Percentiles rank a stretch among this genome's conserved stretches.
Evolutionary conservation across 176 grass and related monocot species (phyloP).

Genomic region (Aegilops tauschii): DNA sequence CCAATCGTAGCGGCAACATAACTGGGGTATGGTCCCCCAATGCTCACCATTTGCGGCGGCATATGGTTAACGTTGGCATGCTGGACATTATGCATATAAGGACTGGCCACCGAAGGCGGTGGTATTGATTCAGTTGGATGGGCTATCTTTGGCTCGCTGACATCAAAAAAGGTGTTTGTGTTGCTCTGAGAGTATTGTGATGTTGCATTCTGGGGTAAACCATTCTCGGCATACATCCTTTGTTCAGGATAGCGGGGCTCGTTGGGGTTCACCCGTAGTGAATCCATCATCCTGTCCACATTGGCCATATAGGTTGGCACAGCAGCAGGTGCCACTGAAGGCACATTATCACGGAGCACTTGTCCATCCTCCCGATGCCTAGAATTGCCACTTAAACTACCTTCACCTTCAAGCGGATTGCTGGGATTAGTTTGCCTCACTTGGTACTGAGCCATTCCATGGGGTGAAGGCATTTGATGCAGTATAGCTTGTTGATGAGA

Average conservation of each 20-base stretch:
- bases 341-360: slow-evolving; percentile 19
- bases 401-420: slow-evolving; percentile 46
- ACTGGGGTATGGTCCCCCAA: slow-evolving; percentile 52
- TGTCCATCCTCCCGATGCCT: slow-evolving; percentile 47
- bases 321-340: slow-evolving; percentile 31
- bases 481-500: slow-evolving; percentile 28
- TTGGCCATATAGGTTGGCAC: slow-evolving; percentile 46
- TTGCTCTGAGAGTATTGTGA: slow-evolving; percentile 42
- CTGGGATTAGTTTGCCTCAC: slow-evolving; percentile 32
- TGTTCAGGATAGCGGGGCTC: slow-evolving; percentile 44
- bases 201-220: slow-evolving; percentile 43
- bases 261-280: slow-evolving; percentile 29
- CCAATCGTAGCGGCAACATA: slow-evolving; percentile 50
- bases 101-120: slow-evolving; percentile 41
- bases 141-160: slow-evolving; percentile 50
- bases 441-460: slow-evolving; percentile 34
- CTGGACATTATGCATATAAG: slow-evolving; percentile 67
- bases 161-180: slow-evolving; percentile 46
- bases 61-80: slow-evolving; percentile 47
- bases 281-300: slow-evolving; percentile 66
- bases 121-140: slow-evolving; percentile 42
- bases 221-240: slow-evolving; percentile 40
- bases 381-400: slow-evolving; percentile 47
- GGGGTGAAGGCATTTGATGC: slow-evolving; percentile 31
- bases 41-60: slow-evolving; percentile 55